A percentile compares a stretch with the other conserved stretches of the same genome.
These are phyloP conservation scores for Suillus tomentosus DNA, from an alignment of 768 basidiomycete genomes.

Conservation along the genomic window DNA sequence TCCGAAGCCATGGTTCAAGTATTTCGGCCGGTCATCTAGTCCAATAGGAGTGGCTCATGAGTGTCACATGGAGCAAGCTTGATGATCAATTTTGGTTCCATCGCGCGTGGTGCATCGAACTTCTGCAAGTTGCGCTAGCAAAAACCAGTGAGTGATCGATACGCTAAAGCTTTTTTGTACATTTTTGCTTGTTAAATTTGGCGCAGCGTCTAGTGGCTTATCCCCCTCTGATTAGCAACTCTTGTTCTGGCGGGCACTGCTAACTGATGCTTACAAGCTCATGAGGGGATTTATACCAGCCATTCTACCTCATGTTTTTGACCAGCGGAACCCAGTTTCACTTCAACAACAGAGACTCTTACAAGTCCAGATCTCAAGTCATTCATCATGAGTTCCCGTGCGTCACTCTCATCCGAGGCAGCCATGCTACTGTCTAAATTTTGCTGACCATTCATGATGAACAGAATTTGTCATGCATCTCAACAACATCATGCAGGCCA, in stretches of 20 bases:
- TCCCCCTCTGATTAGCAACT: not conserved
- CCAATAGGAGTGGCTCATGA: not conserved
- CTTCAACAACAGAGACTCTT: not conserved
- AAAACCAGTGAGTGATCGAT: not conserved
- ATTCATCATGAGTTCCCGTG: not conserved
- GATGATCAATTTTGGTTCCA: not conserved
- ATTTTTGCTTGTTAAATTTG: not conserved
- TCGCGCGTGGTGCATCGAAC: not conserved
- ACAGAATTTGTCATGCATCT: not conserved
- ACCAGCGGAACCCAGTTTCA: not conserved
- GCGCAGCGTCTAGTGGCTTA: not conserved
- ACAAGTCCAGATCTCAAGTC: not conserved
- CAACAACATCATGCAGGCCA: not conserved
- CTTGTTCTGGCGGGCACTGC: not conserved
- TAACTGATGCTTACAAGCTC: not conserved
- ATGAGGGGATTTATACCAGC: conserved; percentile 1
- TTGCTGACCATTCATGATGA: not conserved
- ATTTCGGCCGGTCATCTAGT: not conserved
- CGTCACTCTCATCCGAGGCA: not conserved
- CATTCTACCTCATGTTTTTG: not conserved
- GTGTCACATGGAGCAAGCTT: not conserved
- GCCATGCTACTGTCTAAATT: not conserved
- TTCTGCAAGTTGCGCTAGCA: not conserved
- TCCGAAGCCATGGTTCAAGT: not conserved
- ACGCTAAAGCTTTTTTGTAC: not conserved